Percentiles rank a stretch among this genome's conserved stretches.
phyloP scores from a whole-genome alignment of 306 rosid genomes.

The Lupinus albus region DNA sequence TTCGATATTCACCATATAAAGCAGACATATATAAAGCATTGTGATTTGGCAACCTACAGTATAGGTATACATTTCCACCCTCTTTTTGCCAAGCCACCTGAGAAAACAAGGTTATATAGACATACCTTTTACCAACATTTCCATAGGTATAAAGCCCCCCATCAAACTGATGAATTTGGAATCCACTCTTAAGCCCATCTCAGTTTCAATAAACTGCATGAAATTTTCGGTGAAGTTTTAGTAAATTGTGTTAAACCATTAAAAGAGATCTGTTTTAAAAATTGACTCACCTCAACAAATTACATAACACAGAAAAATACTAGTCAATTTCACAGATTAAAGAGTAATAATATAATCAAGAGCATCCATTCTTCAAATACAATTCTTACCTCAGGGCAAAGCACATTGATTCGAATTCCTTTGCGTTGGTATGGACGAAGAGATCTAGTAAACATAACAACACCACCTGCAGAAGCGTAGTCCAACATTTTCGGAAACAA shows the following conservation, averaged over 20 bases:
- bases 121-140: constrained; percentile 82
- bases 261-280: constrained; percentile 12
- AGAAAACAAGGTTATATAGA: constrained; percentile 30
- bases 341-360: constrained; percentile 26
- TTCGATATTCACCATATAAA: constrained; percentile 27
- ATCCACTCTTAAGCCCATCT: constrained; percentile 47
- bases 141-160: constrained; percentile 91
- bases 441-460: constrained; percentile 85
- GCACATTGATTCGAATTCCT: constrained; percentile 92
- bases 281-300: constrained; percentile 20
- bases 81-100: constrained; percentile 35
- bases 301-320: not conserved
- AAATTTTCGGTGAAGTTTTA: constrained; percentile 21
- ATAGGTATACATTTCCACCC: constrained; percentile 6
- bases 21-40: constrained; percentile 19
- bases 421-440: constrained; percentile 60
- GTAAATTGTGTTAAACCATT: constrained; percentile 24
- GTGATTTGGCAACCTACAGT: constrained; percentile 30
- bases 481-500: constrained; percentile 35
- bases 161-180: constrained; percentile 36
- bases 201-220: constrained; percentile 88
- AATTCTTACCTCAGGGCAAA: constrained; percentile 88
- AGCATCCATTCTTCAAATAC: constrained; percentile 24
- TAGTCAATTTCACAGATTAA: constrained; percentile 29
- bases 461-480: constrained; percentile 65